phyloP scores from a whole-genome alignment of 2,329 filamentous ascomycete genomes.

The Alternaria sp. region DNA sequence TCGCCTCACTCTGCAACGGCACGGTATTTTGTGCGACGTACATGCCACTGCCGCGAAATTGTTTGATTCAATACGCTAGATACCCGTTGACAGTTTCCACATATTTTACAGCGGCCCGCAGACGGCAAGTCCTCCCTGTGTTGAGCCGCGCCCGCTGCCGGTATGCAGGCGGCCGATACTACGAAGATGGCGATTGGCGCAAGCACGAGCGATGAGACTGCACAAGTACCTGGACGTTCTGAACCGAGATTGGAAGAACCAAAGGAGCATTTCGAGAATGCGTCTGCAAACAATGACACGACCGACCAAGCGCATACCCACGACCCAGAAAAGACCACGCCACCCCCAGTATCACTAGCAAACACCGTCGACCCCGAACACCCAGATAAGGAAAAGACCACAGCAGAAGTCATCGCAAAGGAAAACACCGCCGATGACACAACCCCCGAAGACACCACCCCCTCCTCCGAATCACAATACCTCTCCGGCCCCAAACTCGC shows the following conservation, averaged over 20 bases:
- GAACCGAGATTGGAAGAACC: neutral
- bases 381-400: neutral
- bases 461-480: constrained; percentile 38
- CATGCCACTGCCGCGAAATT: neutral
- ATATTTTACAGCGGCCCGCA: constrained; percentile 9
- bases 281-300: neutral
- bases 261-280: neutral
- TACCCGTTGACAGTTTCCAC: constrained; percentile 1
- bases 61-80: neutral
- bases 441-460: constrained; percentile 32
- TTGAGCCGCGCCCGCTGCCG: neutral
- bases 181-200: neutral
- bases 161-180: constrained; percentile 10
- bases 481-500: constrained; percentile 41
- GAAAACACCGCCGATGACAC: neutral
- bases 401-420: neutral
- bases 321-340: neutral
- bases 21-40: neutral
- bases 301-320: neutral
- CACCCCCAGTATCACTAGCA: neutral
- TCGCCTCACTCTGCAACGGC: neutral
- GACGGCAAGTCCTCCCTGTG: constrained; percentile 8
- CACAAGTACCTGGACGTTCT: neutral
- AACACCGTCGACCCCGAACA: neutral
- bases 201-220: neutral